These are phyloP conservation scores for Phycomyces blakesleeanus DNA, from an alignment of 192 early-diverging fungal species.

Conservation along the genomic window DNA sequence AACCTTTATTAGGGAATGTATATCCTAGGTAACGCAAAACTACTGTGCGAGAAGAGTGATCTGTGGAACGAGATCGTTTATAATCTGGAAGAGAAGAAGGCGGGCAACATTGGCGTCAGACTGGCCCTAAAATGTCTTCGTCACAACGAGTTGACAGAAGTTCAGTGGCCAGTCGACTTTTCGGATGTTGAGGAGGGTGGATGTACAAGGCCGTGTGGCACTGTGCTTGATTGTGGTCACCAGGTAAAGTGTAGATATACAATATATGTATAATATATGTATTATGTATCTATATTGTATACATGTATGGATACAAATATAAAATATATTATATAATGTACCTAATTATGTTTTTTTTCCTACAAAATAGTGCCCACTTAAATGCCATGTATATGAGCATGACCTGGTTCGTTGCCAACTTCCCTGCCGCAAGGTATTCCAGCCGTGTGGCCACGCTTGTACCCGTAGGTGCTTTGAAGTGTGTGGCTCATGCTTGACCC, in stretches of 20 bases:
- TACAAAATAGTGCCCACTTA: constrained; percentile 17
- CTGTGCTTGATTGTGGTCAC: constrained; percentile 31
- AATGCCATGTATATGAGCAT: constrained; percentile 30
- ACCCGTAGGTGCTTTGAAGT: constrained; percentile 14
- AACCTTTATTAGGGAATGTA: constrained; percentile 44
- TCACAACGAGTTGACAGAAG: constrained; percentile 34
- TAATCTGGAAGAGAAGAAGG: constrained; percentile 20
- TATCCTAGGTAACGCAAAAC: constrained; percentile 48
- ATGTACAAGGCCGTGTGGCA: constrained; percentile 37
- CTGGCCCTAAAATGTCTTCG: constrained; percentile 36
- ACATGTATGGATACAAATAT: no score
- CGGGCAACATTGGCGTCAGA: constrained; percentile 37
- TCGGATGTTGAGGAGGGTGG: constrained; percentile 43
- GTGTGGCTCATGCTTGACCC: constrained; percentile 16
- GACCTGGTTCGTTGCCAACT: constrained; percentile 18
- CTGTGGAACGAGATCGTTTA: constrained; percentile 47
- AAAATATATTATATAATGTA: no score
- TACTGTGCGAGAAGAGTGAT: constrained; percentile 39
- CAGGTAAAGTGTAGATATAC: constrained; percentile 27
- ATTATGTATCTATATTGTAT: no score
- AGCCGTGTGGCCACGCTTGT: constrained; percentile 26
- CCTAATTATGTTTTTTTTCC: no score
- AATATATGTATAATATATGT: no score
- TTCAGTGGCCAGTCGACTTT: constrained; percentile 45
- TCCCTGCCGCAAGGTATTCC: constrained; percentile 15